Conservation (phyloP, 345 rosid species). For the Hevea brasiliensis region DNA sequence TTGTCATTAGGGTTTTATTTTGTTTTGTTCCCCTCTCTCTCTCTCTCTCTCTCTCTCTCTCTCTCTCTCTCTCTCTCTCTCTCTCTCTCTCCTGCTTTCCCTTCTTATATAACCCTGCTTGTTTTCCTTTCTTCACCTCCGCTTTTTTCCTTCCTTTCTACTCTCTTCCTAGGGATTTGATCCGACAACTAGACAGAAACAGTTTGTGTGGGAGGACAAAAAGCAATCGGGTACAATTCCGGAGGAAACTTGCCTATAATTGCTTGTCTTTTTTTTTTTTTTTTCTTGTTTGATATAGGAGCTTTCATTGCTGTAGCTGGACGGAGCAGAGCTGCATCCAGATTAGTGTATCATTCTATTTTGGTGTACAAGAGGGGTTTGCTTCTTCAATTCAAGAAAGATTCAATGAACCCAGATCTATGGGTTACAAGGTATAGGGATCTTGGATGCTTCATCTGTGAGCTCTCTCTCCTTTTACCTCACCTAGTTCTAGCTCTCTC, state of each 20-base stretch:
- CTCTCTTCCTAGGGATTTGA: conserved; percentile 46
- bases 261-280: no score
- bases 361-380: conserved; percentile 14
- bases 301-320: conserved; percentile 13
- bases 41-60: no score
- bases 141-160: conserved; percentile 13
- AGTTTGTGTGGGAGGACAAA: background rate
- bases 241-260: conserved; percentile 19
- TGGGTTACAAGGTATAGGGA: conserved; percentile 19
- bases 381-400: conserved; percentile 12
- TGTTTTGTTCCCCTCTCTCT: no score
- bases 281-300: conserved; percentile 18
- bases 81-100: conserved; percentile 4
- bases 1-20: conserved; percentile 34
- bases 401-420: conserved; percentile 38
- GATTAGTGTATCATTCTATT: background rate
- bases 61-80: background rate
- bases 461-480: conserved; percentile 22
- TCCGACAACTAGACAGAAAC: conserved; percentile 36
- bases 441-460: conserved; percentile 32
- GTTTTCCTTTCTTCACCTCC: conserved; percentile 28
- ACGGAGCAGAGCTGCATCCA: conserved; percentile 6
- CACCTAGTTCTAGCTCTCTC: no score
- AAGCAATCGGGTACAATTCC: conserved; percentile 35
- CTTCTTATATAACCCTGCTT: conserved; percentile 39